Base-by-base conservation (phyloP, 352 stramenopile species). In the Pythium phragmiticola region DNA sequence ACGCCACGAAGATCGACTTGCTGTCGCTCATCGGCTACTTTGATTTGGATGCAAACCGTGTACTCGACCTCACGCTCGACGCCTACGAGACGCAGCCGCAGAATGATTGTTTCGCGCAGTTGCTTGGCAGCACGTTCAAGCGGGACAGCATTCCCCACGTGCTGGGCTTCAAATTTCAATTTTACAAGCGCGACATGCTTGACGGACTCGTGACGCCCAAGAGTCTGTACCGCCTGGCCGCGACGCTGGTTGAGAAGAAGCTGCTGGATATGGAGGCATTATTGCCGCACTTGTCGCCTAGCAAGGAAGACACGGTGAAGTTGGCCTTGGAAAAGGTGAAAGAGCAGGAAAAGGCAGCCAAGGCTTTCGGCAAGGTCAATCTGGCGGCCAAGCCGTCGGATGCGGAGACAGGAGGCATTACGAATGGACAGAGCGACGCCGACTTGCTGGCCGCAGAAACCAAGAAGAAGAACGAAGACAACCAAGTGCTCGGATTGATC, bases 41-140 rank as follows among this genome's bases (percentile, higher is more conserved):
- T 63, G 92, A 98, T 73, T 69, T 99, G 11, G 96, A 99, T 76
- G 95, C 96, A 6, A 98, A 98, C 78, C 87, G 97, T 30, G 89
- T 98, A 7, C 71, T 99, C 26, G 96, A 99, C 73, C 73, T 99
- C 28, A 74, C 91, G 16, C 75, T 99, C 8, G 93, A 98, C 63
- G 88, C 85, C 6, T 92, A 98, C 59, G 96, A 98, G 74, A 88
- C 84, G 69, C 82, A 96, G 60, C 75, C 94, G 17, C 69, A 75
- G 3, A 94, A 95, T 65, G 73, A 84, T n/a, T 78, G 69, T 49
- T 95, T 94, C 60, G 73, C 79, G 0, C 75, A 87, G 13, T 63
- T 97, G 37, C 63, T 97, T 2, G 64, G 62, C 0, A 66, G 62
- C 0, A 66, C 76, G 23, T 97, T 97, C 67, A 92, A 91, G 56